Base-by-base conservation (phyloP, 73 alveolate genomes). In the Paramecium octaurelia region DNA sequence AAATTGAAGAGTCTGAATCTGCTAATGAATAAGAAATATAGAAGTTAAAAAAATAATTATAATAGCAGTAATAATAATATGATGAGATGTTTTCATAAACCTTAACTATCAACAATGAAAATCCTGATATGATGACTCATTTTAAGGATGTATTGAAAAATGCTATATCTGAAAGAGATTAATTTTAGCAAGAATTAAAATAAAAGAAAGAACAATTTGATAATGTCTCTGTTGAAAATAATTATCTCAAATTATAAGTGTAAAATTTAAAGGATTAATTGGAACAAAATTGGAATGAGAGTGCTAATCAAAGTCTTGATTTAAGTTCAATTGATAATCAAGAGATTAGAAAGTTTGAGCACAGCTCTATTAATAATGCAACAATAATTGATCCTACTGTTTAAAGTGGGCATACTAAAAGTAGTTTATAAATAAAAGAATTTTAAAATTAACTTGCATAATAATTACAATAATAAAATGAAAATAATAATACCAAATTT, bases 111-210 rank as follows among this genome's bases (percentile, higher is more conserved):
- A 64, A 64, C 27, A 64, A 64, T 64, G 84, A 64, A 23, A 64
- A 64, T 64, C 84, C 84, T 27, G 84, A 64, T 64, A 20, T 64
- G 84, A 64, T 64, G 84, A 42, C 48, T 31, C 84, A 64, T 64
- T 64, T 64, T 64, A 64, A 64, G 29, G 42, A 23, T 4, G 21
- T 64, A 12, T 64, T 64, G 11, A 64, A 64, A 14, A 64, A 64
- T 31, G 42, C 84, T 3, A 27, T 24, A 64, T 64, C 27, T 2
- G 84, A 64, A 64, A 64, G 46, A 10, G 84, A 64, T 64, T 64
- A 64, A 64, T 64, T 64, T 14, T 27, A 27, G 14, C 2, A 31
- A 64, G 48, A 64, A 64, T 14, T 64, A 34, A 64, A 64, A 12
- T 27, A 27, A 18, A 64, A 12, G 24, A 64, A 64, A 5, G 84